Conservation (phyloP, 306 rosid genomes). For the Mimosa bimucronata region DNA sequence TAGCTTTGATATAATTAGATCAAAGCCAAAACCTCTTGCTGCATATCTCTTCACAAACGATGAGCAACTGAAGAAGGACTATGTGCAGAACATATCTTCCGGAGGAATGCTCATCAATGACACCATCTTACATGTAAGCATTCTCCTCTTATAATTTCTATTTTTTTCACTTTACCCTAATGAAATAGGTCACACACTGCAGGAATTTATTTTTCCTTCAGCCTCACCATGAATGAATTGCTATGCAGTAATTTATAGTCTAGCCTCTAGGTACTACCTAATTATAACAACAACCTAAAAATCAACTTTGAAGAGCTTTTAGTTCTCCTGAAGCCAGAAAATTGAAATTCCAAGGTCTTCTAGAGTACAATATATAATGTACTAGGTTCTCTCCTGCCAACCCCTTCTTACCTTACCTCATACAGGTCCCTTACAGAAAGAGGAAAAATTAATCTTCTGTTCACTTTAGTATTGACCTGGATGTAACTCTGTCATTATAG, state of each 20-base stretch:
- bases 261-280: background rate
- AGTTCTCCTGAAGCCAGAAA: background rate
- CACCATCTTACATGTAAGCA: conserved; percentile 39
- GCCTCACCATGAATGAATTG: background rate
- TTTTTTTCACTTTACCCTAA: background rate
- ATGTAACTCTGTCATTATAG: no score
- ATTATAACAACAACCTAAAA: background rate
- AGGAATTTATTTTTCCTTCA: background rate
- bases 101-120: conserved; percentile 93
- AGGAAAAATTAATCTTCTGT: no score
- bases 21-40: conserved; percentile 80
- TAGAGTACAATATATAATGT: no score
- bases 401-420: background rate
- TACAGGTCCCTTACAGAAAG: background rate
- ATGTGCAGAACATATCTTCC: conserved; percentile 70
- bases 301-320: background rate
- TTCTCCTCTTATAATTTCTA: no score
- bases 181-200: background rate
- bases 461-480: no score
- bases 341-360: background rate
- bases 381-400: background rate
- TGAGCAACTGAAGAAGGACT: conserved; percentile 71
- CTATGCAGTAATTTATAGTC: background rate
- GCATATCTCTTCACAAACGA: conserved; percentile 78
- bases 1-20: conserved; percentile 63